Evolutionary conservation across 1,284 basidiomycete species (phyloP).

Genomic region (Trichosporon ovoides): DNA sequence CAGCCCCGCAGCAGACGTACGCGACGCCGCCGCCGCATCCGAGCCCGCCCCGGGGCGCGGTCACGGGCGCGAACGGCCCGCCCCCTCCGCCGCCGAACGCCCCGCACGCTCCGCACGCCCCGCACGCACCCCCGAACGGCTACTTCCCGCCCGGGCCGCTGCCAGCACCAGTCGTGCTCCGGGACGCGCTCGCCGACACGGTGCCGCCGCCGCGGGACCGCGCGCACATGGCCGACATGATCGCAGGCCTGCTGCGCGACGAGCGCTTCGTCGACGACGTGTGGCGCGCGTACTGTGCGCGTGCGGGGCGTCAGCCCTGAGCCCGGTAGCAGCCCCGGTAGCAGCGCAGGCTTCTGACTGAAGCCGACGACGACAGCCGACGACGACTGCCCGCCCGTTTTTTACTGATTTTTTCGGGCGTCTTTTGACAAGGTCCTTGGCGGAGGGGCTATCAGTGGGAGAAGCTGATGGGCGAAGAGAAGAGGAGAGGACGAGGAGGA

Average conservation of each 20-base stretch:
- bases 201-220: not conserved
- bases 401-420: too few relatives aligned
- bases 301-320: not conserved
- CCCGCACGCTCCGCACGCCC: not conserved
- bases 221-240: not conserved
- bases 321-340: too few relatives aligned
- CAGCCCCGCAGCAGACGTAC: not conserved
- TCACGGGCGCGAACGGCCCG: too few relatives aligned
- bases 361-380: too few relatives aligned
- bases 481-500: too few relatives aligned
- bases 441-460: too few relatives aligned
- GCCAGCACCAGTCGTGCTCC: not conserved
- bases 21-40: not conserved
- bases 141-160: not conserved
- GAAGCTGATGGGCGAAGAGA: too few relatives aligned
- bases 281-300: conserved; percentile 11
- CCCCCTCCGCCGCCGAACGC: not conserved
- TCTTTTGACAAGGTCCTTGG: too few relatives aligned
- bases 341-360: too few relatives aligned
- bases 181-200: conserved; percentile 8
- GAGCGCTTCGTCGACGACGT: conserved; percentile 14
- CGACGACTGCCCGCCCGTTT: too few relatives aligned
- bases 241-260: conserved; percentile 1
- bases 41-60: too few relatives aligned
- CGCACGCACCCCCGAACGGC: not conserved